phyloP scores from a whole-genome alignment of 208 protist species.

The Trypanosoma mega region DNA sequence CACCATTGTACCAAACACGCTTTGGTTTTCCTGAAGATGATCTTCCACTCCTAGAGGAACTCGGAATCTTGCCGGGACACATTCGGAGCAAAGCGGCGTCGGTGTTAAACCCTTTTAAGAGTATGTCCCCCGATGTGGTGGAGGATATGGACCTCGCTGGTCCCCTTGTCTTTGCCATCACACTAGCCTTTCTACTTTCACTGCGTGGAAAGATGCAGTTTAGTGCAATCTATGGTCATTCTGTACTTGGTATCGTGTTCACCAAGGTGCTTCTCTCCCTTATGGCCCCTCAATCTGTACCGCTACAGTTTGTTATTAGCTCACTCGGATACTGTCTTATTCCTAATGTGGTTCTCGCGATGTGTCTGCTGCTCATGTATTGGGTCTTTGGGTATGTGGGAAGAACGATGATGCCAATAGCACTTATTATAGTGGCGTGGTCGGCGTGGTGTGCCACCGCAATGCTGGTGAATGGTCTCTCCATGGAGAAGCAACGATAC shows the following conservation, averaged over 20 bases:
- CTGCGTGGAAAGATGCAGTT: conserved; percentile 82
- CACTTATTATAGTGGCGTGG: conserved; percentile 65
- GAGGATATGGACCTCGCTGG: conserved; percentile 77
- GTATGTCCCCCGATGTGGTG: conserved; percentile 26
- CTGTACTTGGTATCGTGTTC: conserved; percentile 62
- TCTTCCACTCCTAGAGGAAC: conserved; percentile 77
- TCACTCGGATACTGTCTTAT: conserved; percentile 78
- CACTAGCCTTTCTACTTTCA: conserved; percentile 63
- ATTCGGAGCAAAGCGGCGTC: conserved; percentile 56
- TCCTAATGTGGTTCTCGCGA: conserved; percentile 65
- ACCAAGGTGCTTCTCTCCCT: conserved; percentile 75
- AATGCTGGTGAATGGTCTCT: conserved; percentile 58
- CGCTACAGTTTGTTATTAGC: conserved; percentile 73
- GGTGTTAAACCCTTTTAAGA: conserved; percentile 71
- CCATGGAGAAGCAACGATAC: conserved; percentile 65
- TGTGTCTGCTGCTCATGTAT: conserved; percentile 39
- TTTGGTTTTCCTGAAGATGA: conserved; percentile 86
- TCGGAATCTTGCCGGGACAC: conserved; percentile 61
- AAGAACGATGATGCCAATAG: conserved; percentile 33
- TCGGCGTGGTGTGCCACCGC: conserved; percentile 78
- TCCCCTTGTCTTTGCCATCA: conserved; percentile 69
- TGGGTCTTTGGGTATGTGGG: conserved; percentile 36
- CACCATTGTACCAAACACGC: conserved; percentile 62
- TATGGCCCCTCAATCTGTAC: conserved; percentile 55
- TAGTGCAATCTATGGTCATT: conserved; percentile 80